These are phyloP conservation scores for Chlorella ohadii DNA, from an alignment of 139 green algal species.

Conservation along the genomic window DNA sequence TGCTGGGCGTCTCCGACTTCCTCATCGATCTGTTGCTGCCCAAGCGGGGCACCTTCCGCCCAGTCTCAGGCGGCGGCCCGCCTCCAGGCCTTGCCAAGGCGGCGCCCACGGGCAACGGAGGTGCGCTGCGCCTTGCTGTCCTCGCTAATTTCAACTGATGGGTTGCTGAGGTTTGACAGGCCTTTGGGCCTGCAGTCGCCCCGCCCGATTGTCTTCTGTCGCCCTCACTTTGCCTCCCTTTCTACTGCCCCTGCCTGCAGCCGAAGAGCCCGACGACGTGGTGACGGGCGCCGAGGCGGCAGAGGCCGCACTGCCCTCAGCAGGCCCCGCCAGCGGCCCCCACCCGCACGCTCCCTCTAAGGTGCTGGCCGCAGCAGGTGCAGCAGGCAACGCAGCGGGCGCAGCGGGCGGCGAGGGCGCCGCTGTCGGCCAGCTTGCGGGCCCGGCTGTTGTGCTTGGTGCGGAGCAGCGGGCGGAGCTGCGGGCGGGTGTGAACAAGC, in stretches of 20 bases:
- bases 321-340: conserved; percentile 12
- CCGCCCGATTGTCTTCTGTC: too few relatives aligned
- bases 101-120: too few relatives aligned
- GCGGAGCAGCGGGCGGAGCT: background rate
- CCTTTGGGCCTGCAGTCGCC: background rate
- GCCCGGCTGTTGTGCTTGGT: background rate
- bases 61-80: background rate
- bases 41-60: background rate
- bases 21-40: conserved; percentile 16
- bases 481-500: background rate
- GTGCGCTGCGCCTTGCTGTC: background rate
- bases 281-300: conserved; percentile 36
- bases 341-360: conserved; percentile 31
- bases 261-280: conserved; percentile 15
- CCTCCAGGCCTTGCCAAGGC: too few relatives aligned
- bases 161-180: too few relatives aligned
- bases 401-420: background rate
- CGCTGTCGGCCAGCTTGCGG: background rate
- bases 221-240: background rate
- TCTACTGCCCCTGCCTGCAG: background rate
- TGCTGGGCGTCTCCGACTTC: conserved; percentile 34
- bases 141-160: too few relatives aligned
- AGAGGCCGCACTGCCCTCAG: conserved; percentile 31
- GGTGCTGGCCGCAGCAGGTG: background rate
- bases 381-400: background rate